These are phyloP conservation scores for Taphrina populina DNA, from an alignment of 1,139 yeast species.

Conservation along the genomic window DNA sequence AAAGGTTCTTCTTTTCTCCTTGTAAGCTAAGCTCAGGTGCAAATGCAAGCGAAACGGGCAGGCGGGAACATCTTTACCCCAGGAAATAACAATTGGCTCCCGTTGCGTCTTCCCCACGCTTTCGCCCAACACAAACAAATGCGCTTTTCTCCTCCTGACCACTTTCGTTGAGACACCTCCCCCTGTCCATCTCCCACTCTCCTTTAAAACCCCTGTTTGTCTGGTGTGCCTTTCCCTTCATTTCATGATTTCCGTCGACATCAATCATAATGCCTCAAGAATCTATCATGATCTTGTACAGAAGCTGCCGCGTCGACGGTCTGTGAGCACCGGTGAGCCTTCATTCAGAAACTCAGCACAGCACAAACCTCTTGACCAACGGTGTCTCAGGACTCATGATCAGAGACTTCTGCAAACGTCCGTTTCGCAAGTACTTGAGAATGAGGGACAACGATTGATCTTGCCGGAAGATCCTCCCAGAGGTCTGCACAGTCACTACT, in stretches of 20 bases:
- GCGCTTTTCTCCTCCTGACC: no score
- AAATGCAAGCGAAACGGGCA: no score
- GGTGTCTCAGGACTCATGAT: not conserved
- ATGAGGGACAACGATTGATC: not conserved
- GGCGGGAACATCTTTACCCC: no score
- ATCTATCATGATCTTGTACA: conserved; percentile 12
- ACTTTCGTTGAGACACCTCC: no score
- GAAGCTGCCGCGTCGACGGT: conserved; percentile 10
- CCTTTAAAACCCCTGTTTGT: no score
- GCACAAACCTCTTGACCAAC: not conserved
- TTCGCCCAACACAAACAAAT: no score
- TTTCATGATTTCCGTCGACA: conserved; percentile 5
- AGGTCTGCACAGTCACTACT: not conserved
- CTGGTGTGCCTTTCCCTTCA: no score
- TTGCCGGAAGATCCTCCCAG: not conserved
- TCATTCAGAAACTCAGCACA: not conserved
- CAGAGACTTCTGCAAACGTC: not conserved
- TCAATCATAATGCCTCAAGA: conserved; percentile 14
- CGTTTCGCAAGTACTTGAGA: not conserved
- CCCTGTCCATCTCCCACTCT: no score
- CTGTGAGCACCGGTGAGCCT: not conserved
- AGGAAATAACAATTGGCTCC: no score
- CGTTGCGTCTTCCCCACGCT: no score
- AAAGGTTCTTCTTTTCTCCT: no score
- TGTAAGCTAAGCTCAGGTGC: no score